A percentile compares a stretch with the other conserved stretches of the same genome.
Conservation (phyloP, 2,329 filamentous ascomycete genomes). For the Xylaria sp. region DNA sequence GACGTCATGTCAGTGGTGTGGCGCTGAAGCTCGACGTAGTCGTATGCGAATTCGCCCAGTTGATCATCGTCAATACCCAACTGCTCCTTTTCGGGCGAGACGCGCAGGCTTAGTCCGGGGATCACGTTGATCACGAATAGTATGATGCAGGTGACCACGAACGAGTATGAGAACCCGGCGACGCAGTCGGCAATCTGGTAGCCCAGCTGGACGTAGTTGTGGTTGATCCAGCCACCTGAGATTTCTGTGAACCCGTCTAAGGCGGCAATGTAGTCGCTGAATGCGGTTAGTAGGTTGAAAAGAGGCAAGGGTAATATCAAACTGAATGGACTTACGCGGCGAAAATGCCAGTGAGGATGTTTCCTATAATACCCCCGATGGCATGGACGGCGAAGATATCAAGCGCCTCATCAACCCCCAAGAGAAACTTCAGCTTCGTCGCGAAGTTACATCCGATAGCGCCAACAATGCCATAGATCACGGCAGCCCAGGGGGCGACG, state of each 20-base stretch:
- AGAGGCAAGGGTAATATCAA: background rate
- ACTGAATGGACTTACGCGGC: constrained; percentile 58
- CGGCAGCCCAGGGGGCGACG: constrained; percentile 67
- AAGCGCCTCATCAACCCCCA: constrained; percentile 83
- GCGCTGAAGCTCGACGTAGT: constrained; percentile 72
- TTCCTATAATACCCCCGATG: constrained; percentile 79
- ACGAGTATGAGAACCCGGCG: constrained; percentile 67
- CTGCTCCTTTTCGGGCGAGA: constrained; percentile 68
- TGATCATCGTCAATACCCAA: constrained; percentile 73
- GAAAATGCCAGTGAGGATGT: constrained; percentile 77
- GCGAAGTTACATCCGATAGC: constrained; percentile 79
- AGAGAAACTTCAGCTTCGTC: constrained; percentile 76
- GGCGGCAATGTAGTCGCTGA: constrained; percentile 68
- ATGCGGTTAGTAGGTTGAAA: background rate
- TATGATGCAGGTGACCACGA: constrained; percentile 68
- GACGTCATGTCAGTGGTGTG: constrained; percentile 57
- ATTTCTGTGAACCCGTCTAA: constrained; percentile 68
- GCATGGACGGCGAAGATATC: constrained; percentile 92
- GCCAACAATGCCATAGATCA: constrained; percentile 61
- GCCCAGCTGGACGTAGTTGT: constrained; percentile 71
- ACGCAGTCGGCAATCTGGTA: constrained; percentile 71
- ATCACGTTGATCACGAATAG: constrained; percentile 72
- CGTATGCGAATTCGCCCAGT: constrained; percentile 82
- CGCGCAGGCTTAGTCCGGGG: constrained; percentile 70
- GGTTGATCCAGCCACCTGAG: constrained; percentile 70